Percentiles rank a stretch among this genome's conserved stretches.
Evolutionary conservation across 2,329 filamentous ascomycete species (phyloP).

Genomic region (Colletotrichum sp.): DNA sequence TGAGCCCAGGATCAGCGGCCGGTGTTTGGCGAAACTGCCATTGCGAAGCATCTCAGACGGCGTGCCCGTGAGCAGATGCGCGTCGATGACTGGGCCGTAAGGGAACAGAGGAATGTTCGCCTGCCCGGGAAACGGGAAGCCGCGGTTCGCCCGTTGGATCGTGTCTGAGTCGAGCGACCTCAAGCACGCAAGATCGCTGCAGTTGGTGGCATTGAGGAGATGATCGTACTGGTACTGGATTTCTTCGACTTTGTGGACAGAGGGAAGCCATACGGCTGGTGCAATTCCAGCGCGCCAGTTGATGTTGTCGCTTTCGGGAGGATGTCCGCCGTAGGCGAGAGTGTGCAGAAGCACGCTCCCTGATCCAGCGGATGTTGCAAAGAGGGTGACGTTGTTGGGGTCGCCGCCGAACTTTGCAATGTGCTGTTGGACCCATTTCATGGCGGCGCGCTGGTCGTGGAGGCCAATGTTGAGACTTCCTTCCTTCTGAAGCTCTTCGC

Average conservation of each 20-base stretch:
- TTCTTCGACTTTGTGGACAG: not conserved
- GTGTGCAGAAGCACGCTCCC: not conserved
- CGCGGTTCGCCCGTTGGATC: not conserved
- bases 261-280: not conserved
- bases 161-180: not conserved
- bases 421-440: not conserved
- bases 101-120: not conserved
- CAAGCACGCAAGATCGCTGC: not conserved
- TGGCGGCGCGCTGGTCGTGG: not conserved
- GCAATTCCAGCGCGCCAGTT: not conserved
- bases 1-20: not conserved
- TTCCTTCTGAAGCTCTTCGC: not conserved
- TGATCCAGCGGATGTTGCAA: not conserved
- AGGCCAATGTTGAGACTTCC: not conserved
- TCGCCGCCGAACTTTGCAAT: not conserved
- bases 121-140: not conserved
- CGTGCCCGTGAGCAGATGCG: not conserved
- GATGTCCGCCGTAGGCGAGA: not conserved
- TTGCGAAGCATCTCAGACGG: not conserved
- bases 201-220: not conserved
- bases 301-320: not conserved
- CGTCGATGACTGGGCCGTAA: not conserved
- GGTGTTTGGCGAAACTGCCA: not conserved
- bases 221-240: not conserved
- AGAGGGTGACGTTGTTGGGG: not conserved